phyloP scores from a whole-genome alignment of 495 filamentous ascomycete genomes.

The Podospora pseudoanserina region DNA sequence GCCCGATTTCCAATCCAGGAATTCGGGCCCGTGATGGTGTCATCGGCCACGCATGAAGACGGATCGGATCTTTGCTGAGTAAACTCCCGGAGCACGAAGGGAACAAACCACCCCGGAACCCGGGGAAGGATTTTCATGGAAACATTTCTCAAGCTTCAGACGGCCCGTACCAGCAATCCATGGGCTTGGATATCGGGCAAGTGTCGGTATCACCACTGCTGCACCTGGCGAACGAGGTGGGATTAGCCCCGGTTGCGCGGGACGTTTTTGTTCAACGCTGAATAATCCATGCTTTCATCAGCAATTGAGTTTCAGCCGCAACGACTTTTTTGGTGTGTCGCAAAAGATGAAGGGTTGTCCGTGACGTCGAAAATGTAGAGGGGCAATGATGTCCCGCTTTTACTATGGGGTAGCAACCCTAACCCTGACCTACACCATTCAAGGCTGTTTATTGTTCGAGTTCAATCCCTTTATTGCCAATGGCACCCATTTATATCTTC shows the following conservation, averaged over 20 bases:
- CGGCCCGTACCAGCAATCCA: background rate
- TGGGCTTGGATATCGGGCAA: background rate
- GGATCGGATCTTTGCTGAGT: slow-evolving; percentile 6
- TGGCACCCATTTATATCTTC: no score
- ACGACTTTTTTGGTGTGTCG: background rate
- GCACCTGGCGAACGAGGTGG: background rate
- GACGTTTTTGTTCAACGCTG: background rate
- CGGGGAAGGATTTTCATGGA: background rate
- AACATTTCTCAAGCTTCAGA: background rate
- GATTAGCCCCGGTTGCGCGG: background rate
- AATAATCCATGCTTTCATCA: background rate
- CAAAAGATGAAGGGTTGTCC: background rate
- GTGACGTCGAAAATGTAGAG: background rate
- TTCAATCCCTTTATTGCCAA: no score
- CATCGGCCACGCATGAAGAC: background rate
- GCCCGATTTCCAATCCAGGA: slow-evolving; percentile 6
- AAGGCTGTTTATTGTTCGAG: background rate
- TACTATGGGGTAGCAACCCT: background rate
- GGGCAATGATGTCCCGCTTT: background rate
- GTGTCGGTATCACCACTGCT: background rate
- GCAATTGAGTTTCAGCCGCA: background rate
- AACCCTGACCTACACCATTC: background rate
- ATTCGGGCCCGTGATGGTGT: slow-evolving; percentile 1
- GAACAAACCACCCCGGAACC: background rate
- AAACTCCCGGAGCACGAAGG: background rate